Evolutionary conservation across 1,284 basidiomycete genomes (phyloP), one percentile per base, ranked within the genome.

Genomic region (Ceratobasidium sp.): DNA sequence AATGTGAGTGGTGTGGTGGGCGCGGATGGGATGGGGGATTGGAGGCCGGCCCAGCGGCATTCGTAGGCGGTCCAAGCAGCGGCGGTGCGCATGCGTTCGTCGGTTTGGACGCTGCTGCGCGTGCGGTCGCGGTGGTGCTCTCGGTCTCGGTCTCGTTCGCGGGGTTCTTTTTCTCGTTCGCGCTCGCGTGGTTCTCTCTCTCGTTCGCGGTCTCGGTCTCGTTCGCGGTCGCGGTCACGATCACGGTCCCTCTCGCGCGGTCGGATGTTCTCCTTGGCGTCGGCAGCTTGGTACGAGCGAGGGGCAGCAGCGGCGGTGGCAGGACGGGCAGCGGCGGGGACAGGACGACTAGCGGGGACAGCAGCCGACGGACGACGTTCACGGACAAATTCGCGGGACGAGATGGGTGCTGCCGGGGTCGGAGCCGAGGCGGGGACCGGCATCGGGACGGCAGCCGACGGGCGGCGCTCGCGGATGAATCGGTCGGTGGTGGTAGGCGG

Each of bases 1-100:
- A 73, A 73, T 29, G 70, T 73, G 19, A 73, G 46, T 8, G 70
- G 70, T 4, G 70, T 73, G 11, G 70, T 73, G 29, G 70, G 70
- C 1, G 70, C 70, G 7, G 70, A 73, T 13, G 70, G 70, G 37
- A 73, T 73, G 17, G 70, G 70, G 25, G 70, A 32, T 29, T 73
- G 70, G 25, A 73, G 46, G 59, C 70, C 59, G 70, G 59, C 70
- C 70, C 70, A 73, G 34, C 70, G 70, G 37, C 70, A 73, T 57
- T 73, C 70, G 46, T 73, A 73, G 56, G 70, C 70, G 11, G 70
- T 73, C 70, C 70, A 73, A 7, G 70, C 70, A 8, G 70, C 70
- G 46, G 70, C 70, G 44, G 59, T 61, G 57, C 70, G 70, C 70
- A 73, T 73, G 2, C 70, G 70, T 8, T 73, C 70, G 43, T 73